Evolutionary conservation across 2,329 filamentous ascomycete genomes (phyloP).

Genomic region (Exophiala xenobiotica): DNA sequence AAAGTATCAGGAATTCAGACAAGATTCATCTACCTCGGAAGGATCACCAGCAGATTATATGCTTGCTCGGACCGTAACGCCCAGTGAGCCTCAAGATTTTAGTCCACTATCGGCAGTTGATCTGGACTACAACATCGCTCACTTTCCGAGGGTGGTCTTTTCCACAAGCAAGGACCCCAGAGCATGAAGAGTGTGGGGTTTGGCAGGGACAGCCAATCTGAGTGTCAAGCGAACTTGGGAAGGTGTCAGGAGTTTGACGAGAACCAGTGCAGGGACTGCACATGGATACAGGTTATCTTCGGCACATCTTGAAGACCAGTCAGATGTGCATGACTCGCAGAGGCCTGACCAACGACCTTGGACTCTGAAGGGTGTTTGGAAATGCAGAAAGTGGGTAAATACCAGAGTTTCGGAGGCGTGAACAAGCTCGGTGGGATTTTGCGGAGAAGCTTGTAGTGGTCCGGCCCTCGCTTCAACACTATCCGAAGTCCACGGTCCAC

Average conservation of each 20-base stretch:
- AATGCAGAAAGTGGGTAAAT: constrained; percentile 10
- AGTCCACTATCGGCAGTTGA: constrained; percentile 24
- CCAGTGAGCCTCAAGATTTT: background rate
- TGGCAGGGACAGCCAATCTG: constrained; percentile 4
- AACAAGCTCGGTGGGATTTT: constrained; percentile 5
- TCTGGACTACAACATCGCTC: constrained; percentile 6
- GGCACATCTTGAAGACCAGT: no score
- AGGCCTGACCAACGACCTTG: no score
- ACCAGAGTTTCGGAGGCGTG: background rate
- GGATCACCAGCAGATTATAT: background rate
- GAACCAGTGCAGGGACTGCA: no score
- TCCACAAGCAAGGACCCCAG: constrained; percentile 2
- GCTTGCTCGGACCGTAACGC: background rate
- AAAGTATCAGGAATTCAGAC: no score
- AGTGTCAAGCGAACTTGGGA: no score
- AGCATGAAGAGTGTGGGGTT: constrained; percentile 1
- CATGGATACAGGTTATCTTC: no score
- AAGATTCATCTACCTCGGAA: background rate
- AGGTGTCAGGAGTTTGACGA: no score
- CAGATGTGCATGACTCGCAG: no score
- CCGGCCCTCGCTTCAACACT: background rate
- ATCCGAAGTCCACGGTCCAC: no score
- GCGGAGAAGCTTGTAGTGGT: constrained; percentile 18
- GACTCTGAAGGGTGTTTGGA: background rate
- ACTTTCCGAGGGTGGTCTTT: constrained; percentile 11